Conservation (phyloP, 192 early-diverging fungal species). For the Coemansia aciculifera region DNA sequence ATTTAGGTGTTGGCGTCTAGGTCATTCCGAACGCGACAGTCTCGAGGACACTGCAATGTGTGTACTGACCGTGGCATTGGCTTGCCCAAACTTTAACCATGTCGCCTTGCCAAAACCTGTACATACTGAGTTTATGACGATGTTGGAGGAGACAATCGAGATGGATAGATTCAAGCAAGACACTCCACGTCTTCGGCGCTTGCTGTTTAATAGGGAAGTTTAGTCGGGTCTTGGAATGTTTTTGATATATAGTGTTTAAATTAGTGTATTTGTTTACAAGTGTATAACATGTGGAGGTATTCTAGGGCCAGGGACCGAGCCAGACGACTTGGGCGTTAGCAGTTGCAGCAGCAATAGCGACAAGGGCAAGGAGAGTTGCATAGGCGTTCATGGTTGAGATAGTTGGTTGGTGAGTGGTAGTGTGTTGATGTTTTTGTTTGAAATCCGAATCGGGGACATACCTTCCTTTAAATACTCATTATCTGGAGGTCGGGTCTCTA, state of each 20-base stretch:
- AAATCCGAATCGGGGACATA: background rate
- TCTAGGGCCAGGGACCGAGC: background rate
- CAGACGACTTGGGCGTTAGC: background rate
- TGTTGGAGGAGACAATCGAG: background rate
- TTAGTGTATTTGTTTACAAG: background rate
- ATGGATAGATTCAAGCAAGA: background rate
- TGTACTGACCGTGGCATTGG: background rate
- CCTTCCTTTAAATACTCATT: background rate
- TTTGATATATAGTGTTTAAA: too few species aligned
- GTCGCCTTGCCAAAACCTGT: background rate
- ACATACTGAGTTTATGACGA: background rate
- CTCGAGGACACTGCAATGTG: background rate
- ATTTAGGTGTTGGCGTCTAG: background rate
- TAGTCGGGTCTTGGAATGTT: too few species aligned
- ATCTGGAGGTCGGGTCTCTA: background rate
- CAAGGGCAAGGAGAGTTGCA: background rate
- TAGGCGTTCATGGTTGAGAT: background rate
- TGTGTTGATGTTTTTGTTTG: background rate
- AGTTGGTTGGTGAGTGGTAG: background rate
- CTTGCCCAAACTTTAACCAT: background rate
- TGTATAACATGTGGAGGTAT: background rate
- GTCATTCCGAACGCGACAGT: background rate
- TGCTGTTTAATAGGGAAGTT: background rate
- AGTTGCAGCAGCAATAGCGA: background rate
- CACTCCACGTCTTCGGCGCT: background rate